Conservation (phyloP, 208 protist genomes). For the Endotrypanum monterogeii region DNA sequence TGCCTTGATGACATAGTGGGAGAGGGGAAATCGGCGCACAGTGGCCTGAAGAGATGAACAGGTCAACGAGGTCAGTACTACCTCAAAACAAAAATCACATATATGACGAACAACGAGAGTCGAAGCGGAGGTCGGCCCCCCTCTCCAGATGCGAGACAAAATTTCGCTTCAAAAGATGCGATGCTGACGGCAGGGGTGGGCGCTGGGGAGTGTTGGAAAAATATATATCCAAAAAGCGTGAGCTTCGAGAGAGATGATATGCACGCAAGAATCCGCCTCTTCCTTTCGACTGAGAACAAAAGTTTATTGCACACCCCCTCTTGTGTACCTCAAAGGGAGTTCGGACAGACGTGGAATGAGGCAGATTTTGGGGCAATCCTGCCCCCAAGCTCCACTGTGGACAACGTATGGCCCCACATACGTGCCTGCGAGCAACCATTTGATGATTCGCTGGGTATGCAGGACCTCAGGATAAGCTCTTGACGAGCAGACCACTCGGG, state of each 20-base stretch:
- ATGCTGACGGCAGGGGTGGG: neutral
- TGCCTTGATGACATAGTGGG: neutral
- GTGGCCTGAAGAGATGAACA: neutral
- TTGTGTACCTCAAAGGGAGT: too few species aligned
- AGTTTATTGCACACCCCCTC: neutral
- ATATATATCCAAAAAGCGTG: too few species aligned
- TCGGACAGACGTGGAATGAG: neutral
- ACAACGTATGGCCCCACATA: neutral
- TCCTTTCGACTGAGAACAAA: too few species aligned
- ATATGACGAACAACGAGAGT: neutral
- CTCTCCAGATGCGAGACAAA: too few species aligned
- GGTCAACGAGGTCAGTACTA: neutral
- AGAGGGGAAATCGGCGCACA: neutral
- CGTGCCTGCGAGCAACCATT: neutral
- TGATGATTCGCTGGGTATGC: neutral
- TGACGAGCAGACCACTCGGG: constrained; percentile 57
- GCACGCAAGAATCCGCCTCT: too few species aligned
- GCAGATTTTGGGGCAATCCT: too few species aligned
- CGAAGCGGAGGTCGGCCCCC: too few species aligned
- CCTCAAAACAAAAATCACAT: neutral
- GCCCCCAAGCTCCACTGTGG: neutral
- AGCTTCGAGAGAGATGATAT: too few species aligned
- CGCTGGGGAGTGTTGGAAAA: too few species aligned
- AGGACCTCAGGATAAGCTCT: neutral
- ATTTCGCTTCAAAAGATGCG: neutral